Conservation (phyloP, 2,329 filamentous ascomycete species). For the Onygenales sp. region DNA sequence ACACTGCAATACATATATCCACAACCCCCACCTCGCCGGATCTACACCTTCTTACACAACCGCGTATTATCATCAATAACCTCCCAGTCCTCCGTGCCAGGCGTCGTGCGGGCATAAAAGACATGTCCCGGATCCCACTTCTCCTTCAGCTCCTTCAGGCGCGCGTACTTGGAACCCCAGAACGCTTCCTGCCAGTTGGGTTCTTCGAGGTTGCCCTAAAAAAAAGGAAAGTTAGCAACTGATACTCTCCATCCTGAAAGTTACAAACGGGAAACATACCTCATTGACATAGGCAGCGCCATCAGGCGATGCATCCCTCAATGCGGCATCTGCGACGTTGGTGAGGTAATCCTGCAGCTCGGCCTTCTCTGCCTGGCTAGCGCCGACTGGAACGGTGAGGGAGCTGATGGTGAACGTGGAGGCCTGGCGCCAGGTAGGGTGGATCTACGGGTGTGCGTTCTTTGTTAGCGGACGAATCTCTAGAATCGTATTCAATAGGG, state of each 20-base stretch:
- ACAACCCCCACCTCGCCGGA: no score
- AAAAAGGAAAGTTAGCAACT: not conserved
- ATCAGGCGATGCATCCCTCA: not conserved
- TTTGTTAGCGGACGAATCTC: not conserved
- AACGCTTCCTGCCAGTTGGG: constrained; percentile 31
- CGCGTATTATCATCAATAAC: not conserved
- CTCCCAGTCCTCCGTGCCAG: constrained; percentile 38
- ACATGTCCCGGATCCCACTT: constrained; percentile 33
- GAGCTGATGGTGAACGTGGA: not conserved
- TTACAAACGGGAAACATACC: not conserved
- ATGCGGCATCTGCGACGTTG: not conserved
- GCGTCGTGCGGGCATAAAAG: constrained; percentile 39
- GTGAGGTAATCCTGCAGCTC: not conserved
- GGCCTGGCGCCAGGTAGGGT: not conserved
- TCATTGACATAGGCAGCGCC: not conserved
- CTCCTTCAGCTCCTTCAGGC: constrained; percentile 26
- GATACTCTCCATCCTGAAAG: not conserved
- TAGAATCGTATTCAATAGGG: not conserved
- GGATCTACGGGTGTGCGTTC: not conserved
- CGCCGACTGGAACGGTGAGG: not conserved
- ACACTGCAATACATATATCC: not conserved
- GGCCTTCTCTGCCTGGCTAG: not conserved
- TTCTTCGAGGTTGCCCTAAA: constrained; percentile 11
- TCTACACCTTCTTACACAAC: not conserved
- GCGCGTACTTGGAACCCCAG: constrained; percentile 31